These are phyloP conservation scores for Neodidymelliopsis sp. DNA, from an alignment of 2,329 filamentous ascomycete genomes.

Conservation along the genomic window DNA sequence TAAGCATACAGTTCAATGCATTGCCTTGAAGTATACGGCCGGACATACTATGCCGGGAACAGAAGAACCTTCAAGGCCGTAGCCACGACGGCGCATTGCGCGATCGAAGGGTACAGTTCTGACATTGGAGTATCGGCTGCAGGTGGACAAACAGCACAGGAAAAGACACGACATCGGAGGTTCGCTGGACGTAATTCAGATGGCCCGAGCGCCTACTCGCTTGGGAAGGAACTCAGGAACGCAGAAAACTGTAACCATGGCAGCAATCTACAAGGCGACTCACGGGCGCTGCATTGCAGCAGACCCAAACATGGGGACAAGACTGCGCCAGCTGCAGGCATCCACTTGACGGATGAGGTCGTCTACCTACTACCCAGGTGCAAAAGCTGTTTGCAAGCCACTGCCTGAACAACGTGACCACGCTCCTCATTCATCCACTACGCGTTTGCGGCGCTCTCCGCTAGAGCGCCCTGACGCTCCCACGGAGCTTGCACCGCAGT, in stretches of 20 bases:
- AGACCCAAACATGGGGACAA: background rate
- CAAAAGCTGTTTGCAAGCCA: too few relatives aligned
- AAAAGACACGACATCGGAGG: conserved; percentile 27
- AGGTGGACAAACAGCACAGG: conserved; percentile 31
- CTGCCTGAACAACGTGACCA: conserved; percentile 15
- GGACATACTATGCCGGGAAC: conserved; percentile 89
- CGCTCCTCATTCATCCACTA: conserved; percentile 7
- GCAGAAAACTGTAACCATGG: conserved; percentile 6
- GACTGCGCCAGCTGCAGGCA: background rate
- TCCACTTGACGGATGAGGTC: background rate
- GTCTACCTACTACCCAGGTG: too few relatives aligned
- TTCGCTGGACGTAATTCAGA: conserved; percentile 28
- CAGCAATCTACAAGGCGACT: background rate
- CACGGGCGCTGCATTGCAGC: background rate
- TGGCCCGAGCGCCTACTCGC: conserved; percentile 25
- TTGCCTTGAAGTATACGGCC: conserved; percentile 16
- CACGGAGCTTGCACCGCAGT: conserved; percentile 23
- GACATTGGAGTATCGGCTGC: conserved; percentile 64
- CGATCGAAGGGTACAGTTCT: conserved; percentile 83
- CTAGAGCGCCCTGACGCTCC: conserved; percentile 23
- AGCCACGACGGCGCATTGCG: conserved; percentile 85
- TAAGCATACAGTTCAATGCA: conserved; percentile 29
- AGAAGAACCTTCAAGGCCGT: conserved; percentile 90
- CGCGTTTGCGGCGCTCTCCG: conserved; percentile 14
- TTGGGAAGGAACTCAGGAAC: conserved; percentile 4